Percentiles rank a stretch among this genome's conserved stretches.
Conservation (phyloP, 345 rosid species). For the Citrus reticulata region DNA sequence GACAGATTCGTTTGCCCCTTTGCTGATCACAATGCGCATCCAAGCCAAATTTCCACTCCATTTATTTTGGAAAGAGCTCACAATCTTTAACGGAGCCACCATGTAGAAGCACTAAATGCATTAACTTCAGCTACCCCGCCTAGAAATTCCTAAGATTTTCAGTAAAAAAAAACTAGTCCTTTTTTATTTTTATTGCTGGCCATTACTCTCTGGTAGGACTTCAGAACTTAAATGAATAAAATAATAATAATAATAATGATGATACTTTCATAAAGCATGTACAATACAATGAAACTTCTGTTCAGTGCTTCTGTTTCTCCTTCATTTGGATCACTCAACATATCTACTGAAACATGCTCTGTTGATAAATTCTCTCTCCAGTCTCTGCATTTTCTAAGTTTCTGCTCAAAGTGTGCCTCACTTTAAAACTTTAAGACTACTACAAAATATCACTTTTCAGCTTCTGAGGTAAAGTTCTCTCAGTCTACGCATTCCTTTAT, state of each 20-base stretch:
- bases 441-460: not conserved
- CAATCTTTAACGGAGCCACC: constrained; percentile 15
- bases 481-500: not conserved
- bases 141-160: not conserved
- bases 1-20: not conserved
- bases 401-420: not conserved
- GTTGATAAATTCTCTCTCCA: not conserved
- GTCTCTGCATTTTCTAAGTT: not conserved
- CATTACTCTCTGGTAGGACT: not conserved
- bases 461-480: constrained; percentile 5
- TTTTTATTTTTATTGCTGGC: not conserved
- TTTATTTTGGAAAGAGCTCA: constrained; percentile 5
- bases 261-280: not conserved
- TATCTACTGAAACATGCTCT: not conserved
- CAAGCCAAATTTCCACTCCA: not conserved
- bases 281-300: not conserved
- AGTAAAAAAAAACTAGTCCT: not conserved
- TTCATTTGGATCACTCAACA: not conserved
- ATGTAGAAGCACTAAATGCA: constrained; percentile 18
- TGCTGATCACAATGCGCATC: not conserved
- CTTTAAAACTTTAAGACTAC: not conserved
- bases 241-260: not conserved
- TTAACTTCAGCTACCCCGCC: constrained; percentile 16
- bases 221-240: not conserved
- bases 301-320: not conserved